These are phyloP conservation scores for Pythium sukuiense DNA, from an alignment of 352 stramenopile species.

Conservation along the genomic window DNA sequence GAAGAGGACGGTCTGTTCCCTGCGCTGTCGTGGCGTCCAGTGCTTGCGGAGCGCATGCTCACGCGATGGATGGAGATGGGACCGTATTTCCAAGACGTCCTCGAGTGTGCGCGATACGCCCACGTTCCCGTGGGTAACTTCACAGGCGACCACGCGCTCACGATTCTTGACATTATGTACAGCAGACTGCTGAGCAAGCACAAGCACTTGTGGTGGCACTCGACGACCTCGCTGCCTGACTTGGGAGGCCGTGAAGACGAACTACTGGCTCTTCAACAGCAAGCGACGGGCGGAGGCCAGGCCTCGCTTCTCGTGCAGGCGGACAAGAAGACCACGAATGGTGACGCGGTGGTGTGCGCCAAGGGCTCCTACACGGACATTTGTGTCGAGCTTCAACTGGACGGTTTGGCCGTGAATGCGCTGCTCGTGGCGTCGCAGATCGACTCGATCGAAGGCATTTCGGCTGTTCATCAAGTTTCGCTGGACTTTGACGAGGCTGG, in stretches of 20 bases:
- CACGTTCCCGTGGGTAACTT: conserved; percentile 97
- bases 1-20: conserved; percentile 82
- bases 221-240: conserved; percentile 84
- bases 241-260: conserved; percentile 87
- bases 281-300: conserved; percentile 27
- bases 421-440: conserved; percentile 74
- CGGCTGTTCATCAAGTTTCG: conserved; percentile 44
- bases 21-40: conserved; percentile 93
- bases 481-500: conserved; percentile 58
- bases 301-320: conserved; percentile 28
- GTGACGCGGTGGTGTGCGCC: conserved; percentile 77
- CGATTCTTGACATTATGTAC: conserved; percentile 94
- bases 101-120: conserved; percentile 83
- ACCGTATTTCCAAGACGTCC: conserved; percentile 89
- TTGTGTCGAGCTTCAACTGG: conserved; percentile 72
- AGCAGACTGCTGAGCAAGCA: conserved; percentile 90
- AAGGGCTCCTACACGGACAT: conserved; percentile 91
- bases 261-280: conserved; percentile 76
- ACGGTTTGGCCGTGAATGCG: conserved; percentile 75
- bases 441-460: conserved; percentile 69
- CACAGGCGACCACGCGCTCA: conserved; percentile 86
- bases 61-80: conserved; percentile 81
- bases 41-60: conserved; percentile 76
- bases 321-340: conserved; percentile 41
- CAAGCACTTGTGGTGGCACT: conserved; percentile 96